Percentiles rank a stretch among this genome's conserved stretches.
These are phyloP conservation scores for Blastomyces parvus DNA, from an alignment of 2,329 filamentous ascomycete species.

Conservation along the genomic window DNA sequence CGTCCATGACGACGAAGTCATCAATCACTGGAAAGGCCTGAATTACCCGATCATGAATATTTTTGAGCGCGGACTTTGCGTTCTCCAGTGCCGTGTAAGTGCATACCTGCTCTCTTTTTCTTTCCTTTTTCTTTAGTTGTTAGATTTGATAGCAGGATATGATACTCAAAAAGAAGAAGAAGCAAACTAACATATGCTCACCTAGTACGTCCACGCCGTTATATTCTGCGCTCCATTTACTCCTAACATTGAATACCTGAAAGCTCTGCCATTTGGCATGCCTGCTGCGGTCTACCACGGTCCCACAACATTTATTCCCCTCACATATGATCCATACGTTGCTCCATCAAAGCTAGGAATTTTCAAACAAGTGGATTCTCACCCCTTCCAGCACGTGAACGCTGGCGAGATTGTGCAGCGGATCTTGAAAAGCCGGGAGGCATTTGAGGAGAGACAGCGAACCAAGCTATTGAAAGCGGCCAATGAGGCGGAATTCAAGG, in stretches of 20 bases:
- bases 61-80: conserved; percentile 88
- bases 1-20: conserved; percentile 87
- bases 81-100: conserved; percentile 81
- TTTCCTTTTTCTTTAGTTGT: too few species aligned
- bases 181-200: conserved; percentile 9
- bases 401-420: conserved; percentile 83
- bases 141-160: not conserved
- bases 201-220: conserved; percentile 73
- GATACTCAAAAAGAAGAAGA: conserved; percentile 2
- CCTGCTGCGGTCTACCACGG: conserved; percentile 87
- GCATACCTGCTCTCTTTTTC: not conserved
- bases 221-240: conserved; percentile 86
- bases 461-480: conserved; percentile 81
- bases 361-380: conserved; percentile 65
- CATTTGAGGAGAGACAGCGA: conserved; percentile 86
- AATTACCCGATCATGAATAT: conserved; percentile 99
- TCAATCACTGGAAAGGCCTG: conserved; percentile 92
- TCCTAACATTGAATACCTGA: conserved; percentile 69
- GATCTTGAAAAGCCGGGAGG: conserved; percentile 74
- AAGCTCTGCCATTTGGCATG: conserved; percentile 60
- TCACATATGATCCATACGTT: conserved; percentile 69
- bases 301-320: conserved; percentile 79
- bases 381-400: conserved; percentile 80
- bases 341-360: conserved; percentile 74
- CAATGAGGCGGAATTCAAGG: conserved; percentile 57